Evolutionary conservation across 2,329 filamentous ascomycete species (phyloP).

Genomic region (Diaporthe eres): DNA sequence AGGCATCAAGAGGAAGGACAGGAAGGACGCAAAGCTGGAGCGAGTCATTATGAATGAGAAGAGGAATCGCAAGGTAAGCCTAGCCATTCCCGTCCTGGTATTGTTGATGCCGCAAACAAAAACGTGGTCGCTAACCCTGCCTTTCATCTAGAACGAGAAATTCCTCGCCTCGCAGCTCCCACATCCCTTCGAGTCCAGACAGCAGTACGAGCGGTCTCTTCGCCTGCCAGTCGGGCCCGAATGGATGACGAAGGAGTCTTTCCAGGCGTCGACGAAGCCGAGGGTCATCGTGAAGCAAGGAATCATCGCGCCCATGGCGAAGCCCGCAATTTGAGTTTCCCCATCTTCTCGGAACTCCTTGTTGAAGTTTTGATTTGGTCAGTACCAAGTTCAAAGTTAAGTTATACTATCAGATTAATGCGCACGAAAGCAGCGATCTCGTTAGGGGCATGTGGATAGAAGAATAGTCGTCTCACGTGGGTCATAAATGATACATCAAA

Average conservation of each 20-base stretch:
- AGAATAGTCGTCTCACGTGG: background rate
- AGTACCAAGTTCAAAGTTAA: background rate
- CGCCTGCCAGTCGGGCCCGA: conserved; percentile 91
- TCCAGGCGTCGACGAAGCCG: conserved; percentile 91
- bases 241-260: conserved; percentile 96
- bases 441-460: background rate
- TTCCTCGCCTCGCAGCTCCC: conserved; percentile 89
- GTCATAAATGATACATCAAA: no score
- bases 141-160: conserved; percentile 77
- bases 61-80: conserved; percentile 82
- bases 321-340: conserved; percentile 67
- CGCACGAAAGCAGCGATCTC: background rate
- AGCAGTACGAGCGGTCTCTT: conserved; percentile 92
- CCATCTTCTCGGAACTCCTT: background rate
- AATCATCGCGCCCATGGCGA: conserved; percentile 88
- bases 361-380: background rate
- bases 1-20: conserved; percentile 81
- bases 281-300: conserved; percentile 92
- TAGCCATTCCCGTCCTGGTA: background rate
- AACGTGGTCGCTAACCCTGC: conserved; percentile 35
- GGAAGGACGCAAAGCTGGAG: conserved; percentile 86
- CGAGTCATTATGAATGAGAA: conserved; percentile 95
- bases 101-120: conserved; percentile 35
- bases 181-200: conserved; percentile 87
- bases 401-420: background rate